Conservation (phyloP, 2,329 filamentous ascomycete genomes). For the Phaeosphaeriaceae sp. region DNA sequence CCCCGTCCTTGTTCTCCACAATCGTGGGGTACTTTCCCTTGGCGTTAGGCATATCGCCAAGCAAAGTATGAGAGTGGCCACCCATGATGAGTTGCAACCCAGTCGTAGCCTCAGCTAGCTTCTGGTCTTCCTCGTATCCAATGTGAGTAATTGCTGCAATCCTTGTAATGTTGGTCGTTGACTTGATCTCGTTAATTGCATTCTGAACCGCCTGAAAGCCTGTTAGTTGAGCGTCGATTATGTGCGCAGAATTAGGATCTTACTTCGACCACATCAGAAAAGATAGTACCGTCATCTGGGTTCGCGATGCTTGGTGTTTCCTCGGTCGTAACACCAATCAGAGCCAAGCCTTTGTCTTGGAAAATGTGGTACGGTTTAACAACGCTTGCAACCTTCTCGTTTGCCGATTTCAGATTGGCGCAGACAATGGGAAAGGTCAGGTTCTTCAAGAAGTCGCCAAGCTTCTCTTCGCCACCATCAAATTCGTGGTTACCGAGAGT, state of each 20-base stretch:
- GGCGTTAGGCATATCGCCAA: conserved; percentile 66
- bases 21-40: conserved; percentile 70
- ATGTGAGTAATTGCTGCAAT: conserved; percentile 73
- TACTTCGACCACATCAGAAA: conserved; percentile 61
- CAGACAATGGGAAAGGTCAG: conserved; percentile 70
- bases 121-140: conserved; percentile 69
- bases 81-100: conserved; percentile 74
- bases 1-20: conserved; percentile 64
- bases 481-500: conserved; percentile 56
- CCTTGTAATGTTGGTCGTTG: conserved; percentile 67
- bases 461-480: conserved; percentile 68
- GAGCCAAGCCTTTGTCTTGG: conserved; percentile 64
- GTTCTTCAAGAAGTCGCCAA: conserved; percentile 68
- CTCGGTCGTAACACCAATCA: conserved; percentile 70
- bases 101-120: conserved; percentile 65
- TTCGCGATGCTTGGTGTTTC: conserved; percentile 65
- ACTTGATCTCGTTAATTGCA: conserved; percentile 67
- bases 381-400: conserved; percentile 65
- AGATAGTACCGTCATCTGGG: conserved; percentile 64
- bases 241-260: not conserved
- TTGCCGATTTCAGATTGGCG: conserved; percentile 68
- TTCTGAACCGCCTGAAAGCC: conserved; percentile 60
- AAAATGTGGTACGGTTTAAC: conserved; percentile 73
- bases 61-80: conserved; percentile 64
- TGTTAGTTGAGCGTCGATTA: not conserved